These are phyloP conservation scores for Suillus subluteus DNA, from an alignment of 768 basidiomycete species.

Conservation along the genomic window DNA sequence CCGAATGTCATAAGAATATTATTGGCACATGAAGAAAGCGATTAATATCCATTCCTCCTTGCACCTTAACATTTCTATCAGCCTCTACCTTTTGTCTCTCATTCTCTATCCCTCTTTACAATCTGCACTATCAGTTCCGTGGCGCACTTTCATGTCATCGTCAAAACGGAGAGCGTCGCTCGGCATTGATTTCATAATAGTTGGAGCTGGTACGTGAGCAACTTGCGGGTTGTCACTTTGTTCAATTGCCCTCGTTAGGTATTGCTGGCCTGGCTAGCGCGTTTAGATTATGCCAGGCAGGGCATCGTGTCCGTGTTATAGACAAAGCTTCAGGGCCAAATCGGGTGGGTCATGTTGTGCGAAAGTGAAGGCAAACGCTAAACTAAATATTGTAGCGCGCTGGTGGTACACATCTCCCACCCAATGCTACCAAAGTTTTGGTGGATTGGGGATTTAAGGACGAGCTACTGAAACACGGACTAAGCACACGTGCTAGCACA, in stretches of 20 bases:
- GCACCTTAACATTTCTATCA: slow-evolving; percentile 4
- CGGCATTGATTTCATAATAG: slow-evolving; percentile 34
- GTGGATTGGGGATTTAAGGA: slow-evolving; percentile 59
- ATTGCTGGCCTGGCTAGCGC: slow-evolving; percentile 63
- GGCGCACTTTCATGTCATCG: slow-evolving; percentile 4
- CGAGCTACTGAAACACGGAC: slow-evolving; percentile 40
- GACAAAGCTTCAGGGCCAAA: slow-evolving; percentile 52
- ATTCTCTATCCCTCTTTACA: slow-evolving; percentile 2
- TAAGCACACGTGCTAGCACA: slow-evolving; percentile 26
- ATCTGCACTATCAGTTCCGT: background rate
- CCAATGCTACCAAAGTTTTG: slow-evolving; percentile 62
- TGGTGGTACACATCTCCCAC: slow-evolving; percentile 53
- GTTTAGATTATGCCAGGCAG: slow-evolving; percentile 56
- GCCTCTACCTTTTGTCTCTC: background rate
- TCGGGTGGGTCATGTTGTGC: slow-evolving; percentile 35
- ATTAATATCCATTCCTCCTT: slow-evolving; percentile 23
- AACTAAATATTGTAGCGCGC: slow-evolving; percentile 29
- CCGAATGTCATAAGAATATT: slow-evolving; percentile 2
- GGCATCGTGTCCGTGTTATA: slow-evolving; percentile 61
- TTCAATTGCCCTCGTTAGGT: slow-evolving; percentile 24
- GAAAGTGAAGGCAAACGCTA: background rate
- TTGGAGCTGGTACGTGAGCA: slow-evolving; percentile 31
- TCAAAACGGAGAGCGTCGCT: slow-evolving; percentile 28
- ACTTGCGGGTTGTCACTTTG: background rate
- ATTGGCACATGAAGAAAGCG: slow-evolving; percentile 9